Conservation (phyloP, 148 eudicot species). For the Arctostaphylos glauca region DNA sequence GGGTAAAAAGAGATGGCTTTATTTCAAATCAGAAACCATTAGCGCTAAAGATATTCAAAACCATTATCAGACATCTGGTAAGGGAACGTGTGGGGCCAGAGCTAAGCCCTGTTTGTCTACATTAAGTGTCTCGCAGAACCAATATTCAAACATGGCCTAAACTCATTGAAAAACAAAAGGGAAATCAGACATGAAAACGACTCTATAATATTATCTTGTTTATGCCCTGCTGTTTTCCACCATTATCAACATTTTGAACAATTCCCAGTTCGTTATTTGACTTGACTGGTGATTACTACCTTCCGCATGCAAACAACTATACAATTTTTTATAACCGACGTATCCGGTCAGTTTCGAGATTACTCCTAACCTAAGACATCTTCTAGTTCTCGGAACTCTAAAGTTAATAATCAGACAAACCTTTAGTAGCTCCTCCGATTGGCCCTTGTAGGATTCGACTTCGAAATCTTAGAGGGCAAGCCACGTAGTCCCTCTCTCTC, state of each 20-base stretch:
- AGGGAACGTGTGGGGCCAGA: not conserved
- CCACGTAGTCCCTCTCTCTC: too few species aligned
- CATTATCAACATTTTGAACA: not conserved
- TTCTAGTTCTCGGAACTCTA: too few species aligned
- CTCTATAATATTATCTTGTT: not conserved
- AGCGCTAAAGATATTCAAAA: too few species aligned
- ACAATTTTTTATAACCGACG: too few species aligned
- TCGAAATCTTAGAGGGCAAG: too few species aligned
- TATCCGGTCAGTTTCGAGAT: not conserved
- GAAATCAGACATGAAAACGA: not conserved
- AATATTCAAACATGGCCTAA: conserved; percentile 8
- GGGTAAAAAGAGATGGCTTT: too few species aligned
- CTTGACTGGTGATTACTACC: not conserved
- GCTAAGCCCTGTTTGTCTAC: not conserved
- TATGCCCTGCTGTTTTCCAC: not conserved
- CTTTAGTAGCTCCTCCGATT: too few species aligned
- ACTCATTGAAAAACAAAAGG: not conserved
- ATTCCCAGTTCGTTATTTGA: not conserved
- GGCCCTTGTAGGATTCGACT: too few species aligned
- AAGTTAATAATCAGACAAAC: too few species aligned
- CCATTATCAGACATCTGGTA: too few species aligned
- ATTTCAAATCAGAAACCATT: too few species aligned
- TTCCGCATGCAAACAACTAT: not conserved
- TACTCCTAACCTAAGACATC: too few species aligned
- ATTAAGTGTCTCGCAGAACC: not conserved